Base-by-base conservation (phyloP, 768 basidiomycete genomes). In the Phlebiopsis flavidoalba region DNA sequence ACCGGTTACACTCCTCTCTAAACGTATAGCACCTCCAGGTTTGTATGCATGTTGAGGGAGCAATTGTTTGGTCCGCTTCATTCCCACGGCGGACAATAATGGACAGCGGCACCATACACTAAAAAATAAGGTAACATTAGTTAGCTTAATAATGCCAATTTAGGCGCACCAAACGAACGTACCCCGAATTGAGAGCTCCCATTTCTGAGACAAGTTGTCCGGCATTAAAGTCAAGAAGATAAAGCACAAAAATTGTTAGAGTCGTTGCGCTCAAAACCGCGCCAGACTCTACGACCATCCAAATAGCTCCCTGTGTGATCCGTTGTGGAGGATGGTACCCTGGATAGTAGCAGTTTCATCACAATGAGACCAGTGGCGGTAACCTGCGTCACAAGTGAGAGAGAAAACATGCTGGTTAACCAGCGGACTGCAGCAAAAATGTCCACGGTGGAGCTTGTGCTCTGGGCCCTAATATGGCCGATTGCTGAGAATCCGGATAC, bases 221-320 rank as follows among this genome's bases (percentile, higher is more conserved):
- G 3, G 40, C 54, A 15, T 55, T 43, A 3, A 55, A 22, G 21
- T 55, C 1, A 12, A 43, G 54, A 10, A 55, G 17, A 26, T 43
- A 55, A 2, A 55, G 5, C 19, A 43, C 37, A 5, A 55, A 19
- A 21, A 55, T 21, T 8, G 22, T 19, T 14, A 43, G 1, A 21
- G 54, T 43, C 8, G n/a, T 8, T 1, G 37, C 22, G 21, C 36
- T 45, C 6, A 55, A 37, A 21, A 55, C 21, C 1, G 54, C 54
- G n/a, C 54, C 54, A 22, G 54, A 55, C 54, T 55, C 54, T 8
- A 55, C 22, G n/a, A 55, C 22, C 17, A 55, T 55, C 54, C 54
- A 55, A 19, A 55, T 8, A 21, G 43, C 5, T 7, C 21, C 5
- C 14, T n/a, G 43, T 21, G n/a, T 37, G 54, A 7, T 54, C 35